These are phyloP conservation scores for Acanthamoeba divionensis DNA, from an alignment of 208 protist species.

Conservation along the genomic window DNA sequence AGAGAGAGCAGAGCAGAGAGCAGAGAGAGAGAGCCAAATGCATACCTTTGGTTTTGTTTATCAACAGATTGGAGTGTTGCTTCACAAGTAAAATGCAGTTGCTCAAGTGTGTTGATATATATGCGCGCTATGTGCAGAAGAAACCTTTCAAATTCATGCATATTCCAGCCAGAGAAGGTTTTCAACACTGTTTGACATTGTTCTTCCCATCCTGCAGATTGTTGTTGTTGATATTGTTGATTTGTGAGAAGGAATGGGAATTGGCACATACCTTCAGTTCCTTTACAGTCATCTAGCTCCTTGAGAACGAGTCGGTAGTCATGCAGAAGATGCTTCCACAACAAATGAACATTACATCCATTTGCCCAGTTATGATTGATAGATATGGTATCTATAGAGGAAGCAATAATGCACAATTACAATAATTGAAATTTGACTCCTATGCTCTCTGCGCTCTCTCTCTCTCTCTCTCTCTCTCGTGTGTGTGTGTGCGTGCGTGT, in stretches of 20 bases:
- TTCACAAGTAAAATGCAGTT: too few species aligned
- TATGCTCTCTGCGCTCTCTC: too few species aligned
- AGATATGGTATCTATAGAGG: neutral
- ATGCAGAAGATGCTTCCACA: neutral
- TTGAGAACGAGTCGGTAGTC: neutral
- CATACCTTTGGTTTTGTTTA: too few species aligned
- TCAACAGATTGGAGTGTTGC: too few species aligned
- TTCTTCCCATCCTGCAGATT: neutral
- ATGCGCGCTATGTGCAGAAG: neutral
- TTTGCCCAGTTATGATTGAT: conserved; percentile 54
- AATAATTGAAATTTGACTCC: neutral
- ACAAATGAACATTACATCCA: conserved; percentile 23
- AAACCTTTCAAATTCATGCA: neutral
- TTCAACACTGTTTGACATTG: conserved; percentile 15
- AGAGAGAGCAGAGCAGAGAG: too few species aligned
- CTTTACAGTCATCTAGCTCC: conserved; percentile 40
- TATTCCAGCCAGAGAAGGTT: conserved; percentile 4
- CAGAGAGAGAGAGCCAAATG: too few species aligned
- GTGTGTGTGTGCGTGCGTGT: too few species aligned
- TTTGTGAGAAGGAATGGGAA: neutral
- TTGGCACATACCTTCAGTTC: neutral
- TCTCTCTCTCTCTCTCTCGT: too few species aligned
- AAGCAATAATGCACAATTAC: neutral
- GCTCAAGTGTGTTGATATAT: neutral
- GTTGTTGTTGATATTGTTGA: neutral